These are phyloP conservation scores for Tagetes erecta DNA, from an alignment of 129 eudicot species.

Conservation along the genomic window DNA sequence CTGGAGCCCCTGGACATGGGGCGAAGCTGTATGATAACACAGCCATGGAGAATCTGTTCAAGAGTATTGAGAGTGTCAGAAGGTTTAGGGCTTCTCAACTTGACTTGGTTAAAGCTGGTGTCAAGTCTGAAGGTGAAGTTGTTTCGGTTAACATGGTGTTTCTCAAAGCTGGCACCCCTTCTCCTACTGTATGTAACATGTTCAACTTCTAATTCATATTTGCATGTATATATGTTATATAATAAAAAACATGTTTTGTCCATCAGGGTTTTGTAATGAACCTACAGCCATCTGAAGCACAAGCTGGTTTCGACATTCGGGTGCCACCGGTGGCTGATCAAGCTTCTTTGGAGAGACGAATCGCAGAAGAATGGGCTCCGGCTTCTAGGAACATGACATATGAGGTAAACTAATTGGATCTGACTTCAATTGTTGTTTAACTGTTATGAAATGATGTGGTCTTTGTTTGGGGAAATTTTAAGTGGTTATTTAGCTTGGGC, in stretches of 20 bases:
- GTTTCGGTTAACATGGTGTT: conserved; percentile 79
- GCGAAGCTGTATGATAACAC: conserved; percentile 89
- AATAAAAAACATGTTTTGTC: conserved; percentile 18
- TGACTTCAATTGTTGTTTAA: neutral
- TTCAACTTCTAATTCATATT: too few relatives aligned
- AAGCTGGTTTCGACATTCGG: conserved; percentile 92
- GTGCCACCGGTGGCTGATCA: conserved; percentile 90
- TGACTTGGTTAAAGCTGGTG: conserved; percentile 88
- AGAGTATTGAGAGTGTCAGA: conserved; percentile 88
- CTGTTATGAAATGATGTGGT: conserved; percentile 3
- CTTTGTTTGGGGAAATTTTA: conserved; percentile 8
- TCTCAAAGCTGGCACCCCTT: conserved; percentile 89
- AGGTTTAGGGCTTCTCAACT: conserved; percentile 91
- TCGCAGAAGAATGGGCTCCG: conserved; percentile 99
- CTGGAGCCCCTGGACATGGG: conserved; percentile 91
- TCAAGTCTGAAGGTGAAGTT: conserved; percentile 82
- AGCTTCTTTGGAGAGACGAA: conserved; percentile 72
- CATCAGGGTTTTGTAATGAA: conserved; percentile 95
- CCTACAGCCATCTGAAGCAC: conserved; percentile 98
- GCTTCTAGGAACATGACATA: conserved; percentile 86
- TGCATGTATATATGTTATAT: neutral
- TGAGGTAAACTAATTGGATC: conserved; percentile 49
- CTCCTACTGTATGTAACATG: conserved; percentile 66
- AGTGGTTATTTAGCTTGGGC: conserved; percentile 45
- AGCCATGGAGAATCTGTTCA: conserved; percentile 86